Evolutionary conservation across 306 rosid species (phyloP).

Genomic region (Prunus padus): DNA sequence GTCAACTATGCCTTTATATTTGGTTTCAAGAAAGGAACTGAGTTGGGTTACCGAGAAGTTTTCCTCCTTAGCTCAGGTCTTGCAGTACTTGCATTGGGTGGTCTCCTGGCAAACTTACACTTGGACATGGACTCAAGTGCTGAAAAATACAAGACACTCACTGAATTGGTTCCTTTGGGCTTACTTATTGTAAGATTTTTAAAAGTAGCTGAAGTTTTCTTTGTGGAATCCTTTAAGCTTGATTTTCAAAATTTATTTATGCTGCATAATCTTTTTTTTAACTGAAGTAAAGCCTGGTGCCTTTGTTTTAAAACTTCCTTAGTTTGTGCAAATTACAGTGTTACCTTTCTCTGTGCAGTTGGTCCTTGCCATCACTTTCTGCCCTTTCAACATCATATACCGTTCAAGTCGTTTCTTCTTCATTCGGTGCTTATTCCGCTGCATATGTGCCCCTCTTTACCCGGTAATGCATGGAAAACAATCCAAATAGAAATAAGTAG

Average conservation of each 20-base stretch:
- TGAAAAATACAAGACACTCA: slow-evolving; percentile 38
- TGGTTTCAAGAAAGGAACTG: slow-evolving; percentile 69
- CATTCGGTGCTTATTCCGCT: slow-evolving; percentile 43
- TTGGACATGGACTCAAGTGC: slow-evolving; percentile 46
- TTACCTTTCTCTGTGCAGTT: slow-evolving; percentile 47
- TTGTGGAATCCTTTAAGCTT: not conserved
- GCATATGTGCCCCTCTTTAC: slow-evolving; percentile 65
- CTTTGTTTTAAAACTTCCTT: not conserved
- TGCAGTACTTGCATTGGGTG: slow-evolving; percentile 57
- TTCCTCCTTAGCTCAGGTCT: slow-evolving; percentile 68
- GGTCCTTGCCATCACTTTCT: slow-evolving; percentile 48
- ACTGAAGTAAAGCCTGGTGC: not conserved
- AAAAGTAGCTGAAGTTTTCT: not conserved
- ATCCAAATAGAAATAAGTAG: not conserved
- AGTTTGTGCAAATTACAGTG: not conserved
- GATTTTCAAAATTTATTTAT: slow-evolving; percentile 1
- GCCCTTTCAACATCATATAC: slow-evolving; percentile 58
- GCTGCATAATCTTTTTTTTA: slow-evolving; percentile 9
- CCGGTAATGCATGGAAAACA: slow-evolving; percentile 36
- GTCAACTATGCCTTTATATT: slow-evolving; percentile 77
- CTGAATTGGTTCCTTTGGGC: slow-evolving; percentile 65
- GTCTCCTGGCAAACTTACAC: slow-evolving; percentile 65
- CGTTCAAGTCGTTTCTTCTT: slow-evolving; percentile 70
- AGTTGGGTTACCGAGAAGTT: slow-evolving; percentile 50
- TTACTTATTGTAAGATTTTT: slow-evolving; percentile 52